Percentiles rank a stretch among this genome's conserved stretches.
phyloP scores from a whole-genome alignment of 805 yeast species.

The Tetrapisispora arboricola region DNA sequence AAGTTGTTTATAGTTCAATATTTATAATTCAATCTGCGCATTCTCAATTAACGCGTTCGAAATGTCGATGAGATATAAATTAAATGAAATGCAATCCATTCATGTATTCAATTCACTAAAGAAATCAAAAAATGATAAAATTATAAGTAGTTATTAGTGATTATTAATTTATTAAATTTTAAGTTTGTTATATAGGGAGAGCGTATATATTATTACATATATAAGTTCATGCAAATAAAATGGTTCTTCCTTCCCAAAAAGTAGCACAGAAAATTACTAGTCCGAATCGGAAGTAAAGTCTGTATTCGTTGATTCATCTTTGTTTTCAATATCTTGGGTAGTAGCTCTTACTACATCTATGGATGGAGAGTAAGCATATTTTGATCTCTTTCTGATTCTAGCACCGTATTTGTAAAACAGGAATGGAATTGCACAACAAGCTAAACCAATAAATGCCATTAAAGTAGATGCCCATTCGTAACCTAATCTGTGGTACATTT shows the following conservation, averaged over 20 bases:
- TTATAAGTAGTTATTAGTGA: background rate
- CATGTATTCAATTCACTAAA: too few relatives aligned
- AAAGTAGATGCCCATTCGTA: slow-evolving; percentile 4
- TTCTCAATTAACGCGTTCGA: too few relatives aligned
- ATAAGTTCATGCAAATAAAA: background rate
- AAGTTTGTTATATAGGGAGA: background rate
- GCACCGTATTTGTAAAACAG: slow-evolving; percentile 4
- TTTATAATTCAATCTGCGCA: too few relatives aligned
- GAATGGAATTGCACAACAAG: slow-evolving; percentile 4
- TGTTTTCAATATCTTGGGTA: background rate
- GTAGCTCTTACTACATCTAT: slow-evolving; percentile 1
- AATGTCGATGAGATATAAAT: too few relatives aligned
- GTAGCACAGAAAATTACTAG: background rate
- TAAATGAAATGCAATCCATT: too few relatives aligned
- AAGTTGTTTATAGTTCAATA: too few relatives aligned
- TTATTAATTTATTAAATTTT: background rate
- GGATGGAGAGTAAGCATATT: slow-evolving; percentile 4
- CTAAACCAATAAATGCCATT: slow-evolving; percentile 4
- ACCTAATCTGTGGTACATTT: slow-evolving; percentile 5
- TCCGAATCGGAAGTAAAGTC: background rate
- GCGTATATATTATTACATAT: background rate
- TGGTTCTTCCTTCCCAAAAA: background rate
- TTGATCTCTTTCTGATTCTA: slow-evolving; percentile 4
- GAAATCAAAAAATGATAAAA: background rate
- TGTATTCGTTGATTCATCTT: background rate